A percentile compares a stretch with the other conserved stretches of the same genome.
Conservation (phyloP, 2,329 filamentous ascomycete genomes). For the Coniochaeta pulveracea region DNA sequence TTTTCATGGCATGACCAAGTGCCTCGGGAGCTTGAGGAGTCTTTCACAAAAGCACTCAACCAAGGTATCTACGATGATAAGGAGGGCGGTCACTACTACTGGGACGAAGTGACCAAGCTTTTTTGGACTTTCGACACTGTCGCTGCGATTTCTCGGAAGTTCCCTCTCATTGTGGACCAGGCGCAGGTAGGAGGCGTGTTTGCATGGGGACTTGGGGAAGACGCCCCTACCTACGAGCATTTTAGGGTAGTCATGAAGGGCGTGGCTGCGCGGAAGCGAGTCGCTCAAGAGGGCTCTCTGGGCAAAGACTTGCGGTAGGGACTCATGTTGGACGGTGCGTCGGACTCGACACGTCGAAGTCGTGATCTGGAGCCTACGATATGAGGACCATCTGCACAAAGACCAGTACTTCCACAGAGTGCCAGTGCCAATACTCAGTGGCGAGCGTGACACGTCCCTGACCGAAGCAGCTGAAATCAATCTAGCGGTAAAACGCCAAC, state of each 20-base stretch:
- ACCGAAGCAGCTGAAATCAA: no score
- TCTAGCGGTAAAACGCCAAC: no score
- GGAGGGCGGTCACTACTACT: conserved; percentile 57
- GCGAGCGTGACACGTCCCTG: no score
- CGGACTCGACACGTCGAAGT: no score
- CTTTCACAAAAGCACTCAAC: conserved; percentile 43
- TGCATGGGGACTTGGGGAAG: conserved; percentile 66
- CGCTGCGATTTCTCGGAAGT: conserved; percentile 48
- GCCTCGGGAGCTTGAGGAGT: conserved; percentile 38
- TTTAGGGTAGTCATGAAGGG: conserved; percentile 21
- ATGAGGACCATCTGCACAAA: no score
- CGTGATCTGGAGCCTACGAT: no score
- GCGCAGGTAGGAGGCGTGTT: conserved; percentile 57
- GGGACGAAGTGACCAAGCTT: conserved; percentile 42
- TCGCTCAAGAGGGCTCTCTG: no score
- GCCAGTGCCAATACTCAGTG: no score
- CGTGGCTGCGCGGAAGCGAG: conserved; percentile 8
- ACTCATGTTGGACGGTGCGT: no score
- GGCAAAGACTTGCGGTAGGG: no score
- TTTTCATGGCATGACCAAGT: conserved; percentile 50
- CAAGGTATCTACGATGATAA: conserved; percentile 43
- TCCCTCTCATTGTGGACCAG: conserved; percentile 43
- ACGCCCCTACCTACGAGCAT: conserved; percentile 34
- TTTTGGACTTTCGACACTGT: conserved; percentile 70
- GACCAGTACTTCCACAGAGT: no score